Evolutionary conservation across 2,329 filamentous ascomycete species (phyloP), one percentile per base, ranked within the genome.

Genomic region (Waltergamsia citrina): DNA sequence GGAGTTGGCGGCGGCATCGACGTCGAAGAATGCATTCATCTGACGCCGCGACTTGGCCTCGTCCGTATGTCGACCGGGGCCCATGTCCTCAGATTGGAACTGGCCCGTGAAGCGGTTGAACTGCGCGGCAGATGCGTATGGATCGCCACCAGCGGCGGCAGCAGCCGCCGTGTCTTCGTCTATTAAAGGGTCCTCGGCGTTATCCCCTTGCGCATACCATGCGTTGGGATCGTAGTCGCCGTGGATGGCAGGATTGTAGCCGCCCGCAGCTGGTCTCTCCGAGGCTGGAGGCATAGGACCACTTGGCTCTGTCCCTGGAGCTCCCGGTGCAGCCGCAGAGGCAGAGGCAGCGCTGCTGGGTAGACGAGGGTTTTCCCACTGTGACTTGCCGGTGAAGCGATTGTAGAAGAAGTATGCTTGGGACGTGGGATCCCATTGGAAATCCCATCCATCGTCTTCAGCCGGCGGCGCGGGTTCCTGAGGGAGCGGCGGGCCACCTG

Each of bases 231-330:
- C 92, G 64, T 95, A 98, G 62, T 88, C 83, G 46, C 92, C 92
- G 55, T 98, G 92, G 29, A 98, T 90, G 17, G 86, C 84, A 2
- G 92, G 92, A 53, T 96, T 94, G 63, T 98, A 98, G 40, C 90
- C 87, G 38, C 81, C 80, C 5, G 70, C 72, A 16, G 73, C 61
- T 29, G 45, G 62, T 34, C 37, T 54, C 40, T 59, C 56, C 38
- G 54, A 52, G 35, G 51, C 43, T 6, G 55, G 57, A 5, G 47
- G 49, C 22, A 44, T 58, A 45, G 45, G 56, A 28, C 56, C 6
- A n/a, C 12, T 27, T 6, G 28, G 29, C 17, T 19, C 14, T 4
- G 33, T 15, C 11, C 33, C 24, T 16, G 32, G 23, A 12, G 32
- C 25, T 6, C 18, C 33, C 7, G 25, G 7, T 18, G 17, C 25